Evolutionary conservation across 192 early-diverging fungal species (phyloP), one percentile per base, ranked within the genome.

Genomic region (Ambispora gerdemannii): DNA sequence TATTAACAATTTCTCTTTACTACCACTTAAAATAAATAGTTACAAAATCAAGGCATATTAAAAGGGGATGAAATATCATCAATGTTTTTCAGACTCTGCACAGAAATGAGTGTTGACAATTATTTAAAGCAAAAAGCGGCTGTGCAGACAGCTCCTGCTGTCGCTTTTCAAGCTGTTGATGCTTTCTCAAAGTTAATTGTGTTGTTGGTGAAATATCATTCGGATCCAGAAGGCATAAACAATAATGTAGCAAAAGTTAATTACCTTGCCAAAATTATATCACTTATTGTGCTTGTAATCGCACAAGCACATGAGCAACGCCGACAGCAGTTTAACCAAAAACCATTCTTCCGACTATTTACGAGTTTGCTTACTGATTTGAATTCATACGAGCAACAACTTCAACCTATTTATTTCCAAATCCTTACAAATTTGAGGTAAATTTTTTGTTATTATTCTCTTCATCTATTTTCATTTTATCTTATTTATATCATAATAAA

Each of bases 101-200:
- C 91, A 0, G 94, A 97, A 75, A 83, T 92, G 25, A 87, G 89
- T 31, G 82, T 97, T 20, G 88, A 96, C 22, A 82, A 83, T 62
- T 92, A 88, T 32, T 78, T 87, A 63, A 89, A 91, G 77, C 70
- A 81, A 76, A 83, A 84, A 62, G 63, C 78, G 25, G 60, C 71
- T 1, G 78, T 78, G 63, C 83, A 82, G n/a, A 34, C 77, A 20
- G 64, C 74, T 30, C 80, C 83, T 13, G 72, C 77, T 6, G 72
- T 80, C 0, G 81, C 85, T 4, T 94, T 91, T 79, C 89, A 92
- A 62, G 90, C 93, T 1, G 89, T 96, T 2, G 96, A 99, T 75
- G 96, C 97, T 4, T 93, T 97, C 67, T 91, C 94, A 1, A 89
- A 90, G 50, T 77, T 99, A 27, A 88, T 95, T 19, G 88, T 98